phyloP scores from a whole-genome alignment of 2,329 filamentous ascomycete species.

The Alternaria arborescens region DNA sequence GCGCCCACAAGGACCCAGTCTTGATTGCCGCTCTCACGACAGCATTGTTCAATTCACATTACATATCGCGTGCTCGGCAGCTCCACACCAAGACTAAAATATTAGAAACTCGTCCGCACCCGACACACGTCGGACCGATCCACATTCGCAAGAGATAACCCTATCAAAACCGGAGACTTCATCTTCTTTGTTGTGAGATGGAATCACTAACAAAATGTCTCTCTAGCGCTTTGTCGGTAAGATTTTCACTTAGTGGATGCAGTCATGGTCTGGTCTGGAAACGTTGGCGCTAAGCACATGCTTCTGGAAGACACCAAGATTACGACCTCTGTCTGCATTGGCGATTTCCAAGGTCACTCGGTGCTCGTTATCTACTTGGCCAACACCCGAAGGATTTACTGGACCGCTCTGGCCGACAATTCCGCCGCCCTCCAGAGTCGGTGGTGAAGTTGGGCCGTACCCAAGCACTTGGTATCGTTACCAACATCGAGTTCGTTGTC shows the following conservation, averaged over 20 bases:
- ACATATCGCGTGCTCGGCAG: slow-evolving; percentile 12
- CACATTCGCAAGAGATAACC: background rate
- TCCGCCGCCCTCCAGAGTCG: slow-evolving; percentile 1
- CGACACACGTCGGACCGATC: background rate
- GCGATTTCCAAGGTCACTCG: background rate
- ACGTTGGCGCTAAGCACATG: slow-evolving; percentile 2
- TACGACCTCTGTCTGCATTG: background rate
- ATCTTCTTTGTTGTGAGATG: background rate
- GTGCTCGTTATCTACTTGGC: slow-evolving; percentile 15
- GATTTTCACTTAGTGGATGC: background rate
- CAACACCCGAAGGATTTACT: background rate
- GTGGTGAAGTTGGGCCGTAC: background rate
- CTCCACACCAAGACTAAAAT: slow-evolving; percentile 2
- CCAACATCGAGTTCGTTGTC: background rate
- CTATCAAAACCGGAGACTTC: slow-evolving; percentile 1
- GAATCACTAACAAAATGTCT: background rate
- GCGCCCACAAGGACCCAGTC: slow-evolving; percentile 1
- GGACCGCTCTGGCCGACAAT: slow-evolving; percentile 9
- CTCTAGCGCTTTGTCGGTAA: background rate
- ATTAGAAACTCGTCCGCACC: background rate
- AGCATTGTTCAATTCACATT: background rate
- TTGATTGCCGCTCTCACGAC: slow-evolving; percentile 5
- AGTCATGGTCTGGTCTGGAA: background rate
- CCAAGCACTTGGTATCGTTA: slow-evolving; percentile 4
- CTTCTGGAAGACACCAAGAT: slow-evolving; percentile 1